These are phyloP conservation scores for Cerrena zonata DNA, from an alignment of 1,284 basidiomycete species.

Conservation along the genomic window DNA sequence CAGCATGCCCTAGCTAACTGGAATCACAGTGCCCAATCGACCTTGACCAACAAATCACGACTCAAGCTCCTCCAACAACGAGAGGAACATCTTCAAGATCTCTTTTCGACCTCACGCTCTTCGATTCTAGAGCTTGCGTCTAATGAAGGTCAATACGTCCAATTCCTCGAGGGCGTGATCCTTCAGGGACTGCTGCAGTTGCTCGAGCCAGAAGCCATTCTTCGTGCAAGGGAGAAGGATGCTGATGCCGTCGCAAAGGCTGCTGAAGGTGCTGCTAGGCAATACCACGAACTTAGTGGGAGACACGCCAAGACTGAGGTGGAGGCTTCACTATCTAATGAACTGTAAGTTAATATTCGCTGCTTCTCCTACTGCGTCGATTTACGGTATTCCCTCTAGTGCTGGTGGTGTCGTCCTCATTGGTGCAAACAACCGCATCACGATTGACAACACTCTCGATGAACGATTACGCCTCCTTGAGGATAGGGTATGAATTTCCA, in stretches of 20 bases:
- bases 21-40: conserved; percentile 81
- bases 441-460: conserved; percentile 86
- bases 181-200: conserved; percentile 65
- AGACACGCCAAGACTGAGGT: conserved; percentile 59
- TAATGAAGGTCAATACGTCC: conserved; percentile 68
- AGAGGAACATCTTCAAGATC: conserved; percentile 86
- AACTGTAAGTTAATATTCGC: conserved; percentile 46
- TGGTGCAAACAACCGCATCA: conserved; percentile 72
- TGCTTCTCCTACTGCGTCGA: neutral
- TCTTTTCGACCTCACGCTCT: conserved; percentile 75
- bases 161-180: conserved; percentile 77
- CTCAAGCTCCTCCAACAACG: conserved; percentile 85
- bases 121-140: conserved; percentile 60
- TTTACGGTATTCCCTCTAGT: too few relatives aligned
- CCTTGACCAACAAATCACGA: conserved; percentile 92
- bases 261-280: conserved; percentile 52
- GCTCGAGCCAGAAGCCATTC: conserved; percentile 63
- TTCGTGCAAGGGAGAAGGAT: conserved; percentile 65
- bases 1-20: neutral
- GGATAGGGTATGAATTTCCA: conserved; percentile 64
- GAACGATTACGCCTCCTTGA: conserved; percentile 83
- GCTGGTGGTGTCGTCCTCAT: conserved; percentile 80
- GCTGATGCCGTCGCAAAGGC: conserved; percentile 51
- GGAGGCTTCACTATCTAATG: conserved; percentile 63
- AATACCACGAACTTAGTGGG: conserved; percentile 76